Percentiles rank a stretch among this genome's conserved stretches.
phyloP scores from a whole-genome alignment of 495 filamentous ascomycete species.

The Clavariopsis aquatica region DNA sequence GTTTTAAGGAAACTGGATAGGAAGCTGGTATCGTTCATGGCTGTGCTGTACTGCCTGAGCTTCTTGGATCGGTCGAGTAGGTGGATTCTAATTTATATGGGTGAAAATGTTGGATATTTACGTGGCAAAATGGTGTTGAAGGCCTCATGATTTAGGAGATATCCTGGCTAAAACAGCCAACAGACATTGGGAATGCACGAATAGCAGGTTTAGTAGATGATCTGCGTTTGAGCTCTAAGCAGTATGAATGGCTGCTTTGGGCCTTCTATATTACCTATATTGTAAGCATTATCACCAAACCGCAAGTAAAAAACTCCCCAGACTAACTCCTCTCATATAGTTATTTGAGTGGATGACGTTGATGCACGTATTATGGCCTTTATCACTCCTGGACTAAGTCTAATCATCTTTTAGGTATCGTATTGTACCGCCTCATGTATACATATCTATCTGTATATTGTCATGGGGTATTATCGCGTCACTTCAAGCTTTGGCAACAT shows the following conservation, averaged over 20 bases:
- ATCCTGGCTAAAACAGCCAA: constrained; percentile 1
- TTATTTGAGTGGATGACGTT: constrained; percentile 74
- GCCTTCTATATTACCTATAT: constrained; percentile 75
- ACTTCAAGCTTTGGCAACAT: constrained; percentile 56
- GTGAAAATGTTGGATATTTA: background rate
- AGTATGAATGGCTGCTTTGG: constrained; percentile 70
- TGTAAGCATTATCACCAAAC: too few relatives aligned
- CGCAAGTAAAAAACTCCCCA: background rate
- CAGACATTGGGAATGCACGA: constrained; percentile 53
- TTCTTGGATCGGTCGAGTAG: constrained; percentile 78
- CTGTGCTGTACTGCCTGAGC: constrained; percentile 76
- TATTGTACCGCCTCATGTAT: constrained; percentile 59
- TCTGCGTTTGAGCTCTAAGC: constrained; percentile 52
- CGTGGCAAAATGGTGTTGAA: background rate
- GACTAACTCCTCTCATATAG: background rate
- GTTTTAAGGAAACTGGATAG: constrained; percentile 75
- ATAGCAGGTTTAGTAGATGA: constrained; percentile 72
- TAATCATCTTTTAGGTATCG: constrained; percentile 30
- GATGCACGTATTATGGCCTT: constrained; percentile 48
- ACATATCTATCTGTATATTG: constrained; percentile 55
- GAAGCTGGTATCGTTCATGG: constrained; percentile 75
- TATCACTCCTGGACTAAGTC: constrained; percentile 37
- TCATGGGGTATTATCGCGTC: constrained; percentile 71
- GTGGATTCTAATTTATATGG: background rate
- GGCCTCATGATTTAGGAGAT: background rate